Evolutionary conservation across 225 moss, liverwort and hornwort species (phyloP).

Genomic region (Straminergon stramineum): DNA sequence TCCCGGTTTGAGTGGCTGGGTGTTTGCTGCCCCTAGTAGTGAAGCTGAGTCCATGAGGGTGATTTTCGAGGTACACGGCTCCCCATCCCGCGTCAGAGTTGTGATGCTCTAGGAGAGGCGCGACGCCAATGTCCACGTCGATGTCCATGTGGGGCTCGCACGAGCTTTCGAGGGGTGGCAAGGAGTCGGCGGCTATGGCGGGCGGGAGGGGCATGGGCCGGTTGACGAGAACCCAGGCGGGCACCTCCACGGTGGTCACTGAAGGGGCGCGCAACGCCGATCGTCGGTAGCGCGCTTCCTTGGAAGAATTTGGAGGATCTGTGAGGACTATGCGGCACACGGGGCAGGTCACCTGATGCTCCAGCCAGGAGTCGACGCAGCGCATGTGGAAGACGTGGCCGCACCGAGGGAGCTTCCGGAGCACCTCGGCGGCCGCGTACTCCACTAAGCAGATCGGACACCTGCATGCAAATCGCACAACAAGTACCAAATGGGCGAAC

Average conservation of each 20-base stretch:
- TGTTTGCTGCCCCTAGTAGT: not conserved
- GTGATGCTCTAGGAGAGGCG: constrained; percentile 10
- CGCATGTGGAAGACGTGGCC: constrained; percentile 45
- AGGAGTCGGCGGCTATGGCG: not conserved
- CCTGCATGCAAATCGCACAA: not conserved
- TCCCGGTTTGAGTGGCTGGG: not conserved
- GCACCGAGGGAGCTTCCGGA: constrained; percentile 39
- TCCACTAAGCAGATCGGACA: constrained; percentile 49
- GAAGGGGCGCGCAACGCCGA: not conserved
- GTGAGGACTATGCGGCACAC: constrained; percentile 48
- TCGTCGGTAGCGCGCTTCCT: not conserved
- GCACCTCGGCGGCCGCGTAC: constrained; percentile 24
- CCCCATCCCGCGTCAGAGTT: constrained; percentile 16
- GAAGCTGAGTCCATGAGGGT: constrained; percentile 9
- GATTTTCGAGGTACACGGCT: constrained; percentile 23
- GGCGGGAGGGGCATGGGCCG: constrained; percentile 46
- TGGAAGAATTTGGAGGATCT: not conserved
- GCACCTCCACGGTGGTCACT: constrained; percentile 3
- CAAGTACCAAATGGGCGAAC: not conserved
- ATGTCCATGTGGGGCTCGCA: not conserved
- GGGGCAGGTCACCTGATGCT: constrained; percentile 41
- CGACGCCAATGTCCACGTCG: not conserved
- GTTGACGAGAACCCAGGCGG: constrained; percentile 51
- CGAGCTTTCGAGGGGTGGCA: not conserved
- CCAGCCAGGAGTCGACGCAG: constrained; percentile 51